Base-by-base conservation (phyloP, 106 monocot genomes). In the Dactylorhiza incarnata region DNA sequence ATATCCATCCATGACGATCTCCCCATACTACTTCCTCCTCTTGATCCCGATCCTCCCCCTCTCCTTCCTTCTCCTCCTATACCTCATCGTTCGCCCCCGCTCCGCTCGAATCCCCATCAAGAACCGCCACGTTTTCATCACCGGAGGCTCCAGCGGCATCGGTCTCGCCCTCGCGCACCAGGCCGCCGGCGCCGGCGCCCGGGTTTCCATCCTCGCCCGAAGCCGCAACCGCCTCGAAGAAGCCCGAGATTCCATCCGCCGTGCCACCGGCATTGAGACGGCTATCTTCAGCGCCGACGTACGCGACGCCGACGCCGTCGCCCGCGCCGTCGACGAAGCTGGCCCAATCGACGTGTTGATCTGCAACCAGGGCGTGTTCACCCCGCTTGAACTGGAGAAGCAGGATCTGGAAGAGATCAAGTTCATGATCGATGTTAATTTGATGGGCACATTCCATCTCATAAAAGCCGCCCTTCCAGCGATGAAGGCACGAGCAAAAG, bases 81-180 rank as follows among this genome's bases (percentile, higher is more conserved):
- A 49, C 75, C 71, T 86, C 80, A 59, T 91, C 45, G 77, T 75
- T 46, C 85, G 84, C 20, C 94, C 94, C 16, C 49, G 83, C 17
- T 55, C 87, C 26, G 78, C 68, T 46, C 77, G 72, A 22, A 70
- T 95, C 66, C 89, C 91, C 14, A 74, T 95, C 78, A 89, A 87
- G 68, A 76, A 73, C 46, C 94, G 94, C 70, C 91, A 89, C 80
- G 87, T 95, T 10, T 72, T 95, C 78, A 84, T 95, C 82, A 82
- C 85, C 43, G 94, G 89, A 44, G 91, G 94, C 6, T 95, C 91
- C 13, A 85, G 85, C 78, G 91, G 94, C 20, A 94, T 94, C 81
- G 91, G 94, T 5, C 85, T 94, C 26, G 76, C 83, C 63, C 73
- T 94, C n/a, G 91, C 94, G 0, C 70, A 66, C 45, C 79, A 65